Evolutionary conservation across 805 yeast species (phyloP).

Genomic region (Hanseniaspora lachancei): DNA sequence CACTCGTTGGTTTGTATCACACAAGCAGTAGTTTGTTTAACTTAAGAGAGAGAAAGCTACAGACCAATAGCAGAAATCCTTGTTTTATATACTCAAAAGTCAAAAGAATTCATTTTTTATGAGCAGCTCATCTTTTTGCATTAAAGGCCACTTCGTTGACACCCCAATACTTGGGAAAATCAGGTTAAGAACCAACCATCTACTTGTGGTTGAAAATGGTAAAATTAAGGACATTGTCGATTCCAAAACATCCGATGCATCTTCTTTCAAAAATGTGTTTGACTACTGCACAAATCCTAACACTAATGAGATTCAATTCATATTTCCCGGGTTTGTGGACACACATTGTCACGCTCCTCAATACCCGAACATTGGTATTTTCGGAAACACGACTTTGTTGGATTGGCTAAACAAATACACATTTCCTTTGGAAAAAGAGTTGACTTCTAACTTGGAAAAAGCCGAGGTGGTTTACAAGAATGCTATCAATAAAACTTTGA

Average conservation of each 20-base stretch:
- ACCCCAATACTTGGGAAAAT: constrained; percentile 49
- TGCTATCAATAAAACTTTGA: constrained; percentile 57
- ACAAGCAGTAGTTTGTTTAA: too few species aligned
- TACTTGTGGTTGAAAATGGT: constrained; percentile 50
- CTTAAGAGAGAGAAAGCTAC: too few species aligned
- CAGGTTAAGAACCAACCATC: constrained; percentile 46
- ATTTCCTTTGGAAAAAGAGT: constrained; percentile 71
- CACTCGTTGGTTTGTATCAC: too few species aligned
- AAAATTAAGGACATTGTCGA: constrained; percentile 13
- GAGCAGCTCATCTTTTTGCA: not conserved
- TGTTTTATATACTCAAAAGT: too few species aligned
- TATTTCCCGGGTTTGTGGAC: constrained; percentile 72
- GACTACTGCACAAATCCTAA: constrained; percentile 25
- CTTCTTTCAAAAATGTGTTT: not conserved
- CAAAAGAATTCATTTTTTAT: too few species aligned
- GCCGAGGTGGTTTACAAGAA: constrained; percentile 54
- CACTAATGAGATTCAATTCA: constrained; percentile 30
- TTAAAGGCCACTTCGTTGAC: constrained; percentile 55
- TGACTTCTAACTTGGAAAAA: constrained; percentile 33
- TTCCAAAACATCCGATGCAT: constrained; percentile 15
- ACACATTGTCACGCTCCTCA: constrained; percentile 81
- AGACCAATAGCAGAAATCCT: too few species aligned
- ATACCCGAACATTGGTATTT: constrained; percentile 69
- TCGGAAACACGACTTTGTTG: constrained; percentile 69
- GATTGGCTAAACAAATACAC: constrained; percentile 86